Conservation (phyloP, 345 rosid species). For the Lepidium africanum region DNA sequence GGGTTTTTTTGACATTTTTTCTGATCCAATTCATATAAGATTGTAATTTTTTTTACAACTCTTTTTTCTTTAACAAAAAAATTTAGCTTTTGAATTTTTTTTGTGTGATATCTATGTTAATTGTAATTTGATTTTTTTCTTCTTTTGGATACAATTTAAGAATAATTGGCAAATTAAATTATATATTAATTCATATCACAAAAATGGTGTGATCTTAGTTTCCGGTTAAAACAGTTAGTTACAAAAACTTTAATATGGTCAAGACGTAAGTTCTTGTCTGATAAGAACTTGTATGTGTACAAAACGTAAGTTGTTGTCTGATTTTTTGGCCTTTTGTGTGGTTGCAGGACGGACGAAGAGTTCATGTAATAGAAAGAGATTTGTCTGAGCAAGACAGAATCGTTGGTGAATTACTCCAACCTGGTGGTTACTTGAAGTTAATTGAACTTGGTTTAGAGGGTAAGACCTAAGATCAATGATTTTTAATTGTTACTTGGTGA, state of each 20-base stretch:
- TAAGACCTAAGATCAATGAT: conserved; percentile 8
- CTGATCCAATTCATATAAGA: too few species aligned
- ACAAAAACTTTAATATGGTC: not conserved
- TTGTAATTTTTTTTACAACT: too few species aligned
- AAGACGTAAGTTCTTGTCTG: not conserved
- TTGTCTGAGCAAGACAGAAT: conserved; percentile 45
- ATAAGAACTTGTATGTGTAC: not conserved
- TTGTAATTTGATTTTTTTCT: too few species aligned
- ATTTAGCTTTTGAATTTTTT: too few species aligned
- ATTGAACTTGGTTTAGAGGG: conserved; percentile 51
- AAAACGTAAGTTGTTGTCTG: conserved; percentile 1
- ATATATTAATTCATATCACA: not conserved
- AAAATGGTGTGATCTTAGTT: not conserved
- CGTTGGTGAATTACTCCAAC: conserved; percentile 60
- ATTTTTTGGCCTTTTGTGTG: not conserved
- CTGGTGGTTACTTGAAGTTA: conserved; percentile 55
- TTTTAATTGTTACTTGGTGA: not conserved
- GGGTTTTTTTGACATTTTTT: too few species aligned
- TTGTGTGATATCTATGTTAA: too few species aligned
- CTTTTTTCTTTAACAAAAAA: too few species aligned
- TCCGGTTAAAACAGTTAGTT: not conserved
- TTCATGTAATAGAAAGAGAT: conserved; percentile 55
- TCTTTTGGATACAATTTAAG: not conserved
- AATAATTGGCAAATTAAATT: not conserved
- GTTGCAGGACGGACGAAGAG: conserved; percentile 50